phyloP scores from a whole-genome alignment of 257 asterid species.

The Lantana camara region DNA sequence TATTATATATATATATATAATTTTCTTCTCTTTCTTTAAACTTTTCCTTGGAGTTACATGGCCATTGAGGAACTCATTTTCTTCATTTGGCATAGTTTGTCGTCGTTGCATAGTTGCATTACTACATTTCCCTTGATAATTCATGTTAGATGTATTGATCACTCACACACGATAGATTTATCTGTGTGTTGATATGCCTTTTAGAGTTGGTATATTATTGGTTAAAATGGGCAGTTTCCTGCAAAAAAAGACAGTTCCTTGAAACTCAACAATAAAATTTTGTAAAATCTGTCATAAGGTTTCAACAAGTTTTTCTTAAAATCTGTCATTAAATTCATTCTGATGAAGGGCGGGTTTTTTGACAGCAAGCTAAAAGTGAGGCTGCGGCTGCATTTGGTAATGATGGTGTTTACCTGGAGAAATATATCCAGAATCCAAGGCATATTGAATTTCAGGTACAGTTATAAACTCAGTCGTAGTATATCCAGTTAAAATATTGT shows the following conservation, averaged over 20 bases:
- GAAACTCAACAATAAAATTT: not conserved
- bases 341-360: not conserved
- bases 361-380: slow-evolving; percentile 49
- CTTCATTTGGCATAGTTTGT: not conserved
- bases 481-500: not conserved
- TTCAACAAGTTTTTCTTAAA: no score
- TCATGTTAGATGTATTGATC: not conserved
- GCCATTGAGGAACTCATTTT: not conserved
- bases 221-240: not conserved
- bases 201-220: not conserved
- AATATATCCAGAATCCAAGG: slow-evolving; percentile 68
- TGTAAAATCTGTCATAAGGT: not conserved
- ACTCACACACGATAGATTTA: not conserved
- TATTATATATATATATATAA: no score
- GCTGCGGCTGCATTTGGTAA: slow-evolving; percentile 82
- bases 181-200: not conserved
- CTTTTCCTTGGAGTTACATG: not conserved
- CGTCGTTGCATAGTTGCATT: not conserved
- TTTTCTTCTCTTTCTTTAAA: not conserved
- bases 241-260: not conserved
- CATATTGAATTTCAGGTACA: slow-evolving; percentile 53
- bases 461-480: not conserved
- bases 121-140: not conserved
- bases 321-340: not conserved
- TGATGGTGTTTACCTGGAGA: slow-evolving; percentile 71